These are phyloP conservation scores for Chytriomyces confervae DNA, from an alignment of 192 early-diverging fungal species.

Conservation along the genomic window DNA sequence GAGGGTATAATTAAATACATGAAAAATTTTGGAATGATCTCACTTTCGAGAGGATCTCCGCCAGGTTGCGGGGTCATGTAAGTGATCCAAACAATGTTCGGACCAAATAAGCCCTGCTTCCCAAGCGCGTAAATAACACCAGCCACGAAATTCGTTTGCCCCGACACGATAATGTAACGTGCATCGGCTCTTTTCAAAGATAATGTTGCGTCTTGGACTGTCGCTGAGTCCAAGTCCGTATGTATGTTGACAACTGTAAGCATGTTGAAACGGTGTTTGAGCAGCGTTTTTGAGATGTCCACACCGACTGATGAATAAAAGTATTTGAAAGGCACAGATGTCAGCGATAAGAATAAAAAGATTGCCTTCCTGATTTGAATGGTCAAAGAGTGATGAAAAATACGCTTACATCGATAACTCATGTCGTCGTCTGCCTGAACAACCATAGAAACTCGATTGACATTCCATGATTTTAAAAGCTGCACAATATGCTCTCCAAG, in stretches of 20 bases:
- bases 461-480: conserved; percentile 10
- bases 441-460: conserved; percentile 11
- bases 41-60: not conserved
- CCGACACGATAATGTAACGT: not conserved
- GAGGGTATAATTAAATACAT: not conserved
- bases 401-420: not conserved
- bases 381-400: not conserved
- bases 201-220: not conserved
- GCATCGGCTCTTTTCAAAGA: not conserved
- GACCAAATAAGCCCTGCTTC: not conserved
- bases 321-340: too few species aligned
- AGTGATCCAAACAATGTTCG: conserved; percentile 1
- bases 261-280: conserved; percentile 1
- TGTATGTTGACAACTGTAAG: not conserved
- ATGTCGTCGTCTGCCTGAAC: conserved; percentile 19
- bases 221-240: not conserved
- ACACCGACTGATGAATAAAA: conserved; percentile 1
- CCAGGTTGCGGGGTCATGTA: not conserved
- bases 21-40: not conserved
- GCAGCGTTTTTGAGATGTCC: not conserved
- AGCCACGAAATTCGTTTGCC: not conserved
- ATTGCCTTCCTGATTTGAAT: not conserved
- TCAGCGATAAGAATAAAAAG: too few species aligned
- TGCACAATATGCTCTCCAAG: conserved; percentile 23
- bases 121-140: not conserved